A percentile compares a stretch with the other conserved stretches of the same genome.
Evolutionary conservation across 1,284 basidiomycete species (phyloP).

Genomic region (Puccinia novopanici): DNA sequence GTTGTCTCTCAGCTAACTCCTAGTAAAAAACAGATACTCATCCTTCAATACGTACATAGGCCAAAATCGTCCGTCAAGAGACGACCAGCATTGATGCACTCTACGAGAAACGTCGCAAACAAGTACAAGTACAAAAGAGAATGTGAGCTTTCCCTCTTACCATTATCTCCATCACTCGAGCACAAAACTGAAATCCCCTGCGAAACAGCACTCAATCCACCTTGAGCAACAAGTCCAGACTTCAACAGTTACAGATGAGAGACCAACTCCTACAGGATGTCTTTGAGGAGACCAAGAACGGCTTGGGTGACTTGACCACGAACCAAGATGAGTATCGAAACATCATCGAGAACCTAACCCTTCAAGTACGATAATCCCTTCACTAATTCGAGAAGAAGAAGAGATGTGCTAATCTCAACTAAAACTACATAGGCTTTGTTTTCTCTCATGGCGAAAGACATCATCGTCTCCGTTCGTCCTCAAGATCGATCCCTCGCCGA

Average conservation of each 20-base stretch:
- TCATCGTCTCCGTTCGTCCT: constrained; percentile 68
- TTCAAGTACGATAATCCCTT: constrained; percentile 27
- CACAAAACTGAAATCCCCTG: neutral
- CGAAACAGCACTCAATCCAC: constrained; percentile 82
- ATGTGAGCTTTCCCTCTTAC: constrained; percentile 67
- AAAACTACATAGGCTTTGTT: constrained; percentile 62
- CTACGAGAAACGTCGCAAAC: constrained; percentile 91
- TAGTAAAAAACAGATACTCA: neutral
- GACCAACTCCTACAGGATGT: constrained; percentile 90
- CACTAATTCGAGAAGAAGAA: neutral
- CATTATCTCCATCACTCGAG: neutral
- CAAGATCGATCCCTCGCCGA: constrained; percentile 67
- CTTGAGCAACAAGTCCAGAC: constrained; percentile 90
- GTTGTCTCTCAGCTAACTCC: constrained; percentile 60
- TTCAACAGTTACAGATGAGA: constrained; percentile 83
- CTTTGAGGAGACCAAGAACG: constrained; percentile 73
- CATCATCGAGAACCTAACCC: constrained; percentile 30
- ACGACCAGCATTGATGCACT: constrained; percentile 85
- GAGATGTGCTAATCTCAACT: too few relatives aligned
- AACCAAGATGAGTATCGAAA: constrained; percentile 15
- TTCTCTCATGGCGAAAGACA: constrained; percentile 71
- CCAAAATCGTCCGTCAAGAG: constrained; percentile 92
- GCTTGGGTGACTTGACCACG: constrained; percentile 65
- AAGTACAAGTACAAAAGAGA: constrained; percentile 86
- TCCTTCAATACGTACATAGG: constrained; percentile 63